Evolutionary conservation across 768 basidiomycete genomes (phyloP).

Genomic region (Punctularia strigosozonata): DNA sequence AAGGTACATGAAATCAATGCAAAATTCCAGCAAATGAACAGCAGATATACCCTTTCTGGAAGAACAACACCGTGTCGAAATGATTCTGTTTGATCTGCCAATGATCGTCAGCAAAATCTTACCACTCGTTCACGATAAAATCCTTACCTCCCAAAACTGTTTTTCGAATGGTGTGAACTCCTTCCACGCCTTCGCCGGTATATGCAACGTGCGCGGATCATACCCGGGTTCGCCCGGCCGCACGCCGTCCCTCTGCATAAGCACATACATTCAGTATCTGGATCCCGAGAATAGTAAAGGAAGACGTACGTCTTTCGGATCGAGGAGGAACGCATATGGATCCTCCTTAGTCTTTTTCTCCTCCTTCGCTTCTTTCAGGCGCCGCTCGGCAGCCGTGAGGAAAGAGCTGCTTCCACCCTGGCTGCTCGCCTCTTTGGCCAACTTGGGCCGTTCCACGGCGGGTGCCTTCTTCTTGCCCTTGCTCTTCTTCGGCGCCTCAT

Average conservation of each 20-base stretch:
- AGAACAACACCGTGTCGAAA: constrained; percentile 93
- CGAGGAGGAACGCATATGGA: constrained; percentile 62
- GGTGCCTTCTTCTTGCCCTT: constrained; percentile 10
- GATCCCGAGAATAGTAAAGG: neutral
- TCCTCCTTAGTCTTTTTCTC: constrained; percentile 74
- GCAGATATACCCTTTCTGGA: constrained; percentile 83
- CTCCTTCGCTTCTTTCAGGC: constrained; percentile 64
- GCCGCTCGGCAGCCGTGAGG: constrained; percentile 75
- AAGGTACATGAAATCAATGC: constrained; percentile 8
- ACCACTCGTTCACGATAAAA: too few species aligned
- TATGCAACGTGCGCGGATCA: constrained; percentile 78
- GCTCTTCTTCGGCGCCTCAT: constrained; percentile 18
- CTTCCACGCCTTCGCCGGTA: constrained; percentile 69
- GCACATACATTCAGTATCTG: neutral
- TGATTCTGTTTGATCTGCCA: constrained; percentile 93
- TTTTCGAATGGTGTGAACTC: constrained; percentile 93
- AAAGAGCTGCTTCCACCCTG: constrained; percentile 31
- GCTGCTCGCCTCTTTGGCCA: constrained; percentile 25
- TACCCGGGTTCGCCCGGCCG: constrained; percentile 76
- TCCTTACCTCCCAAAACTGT: constrained; percentile 77
- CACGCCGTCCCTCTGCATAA: constrained; percentile 62
- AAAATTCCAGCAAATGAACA: neutral
- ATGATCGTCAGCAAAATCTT: constrained; percentile 3
- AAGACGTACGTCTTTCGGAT: constrained; percentile 55
- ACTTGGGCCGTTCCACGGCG: constrained; percentile 17